Conservation (phyloP, 225 moss, liverwort and hornwort genomes). For the Antitrichia curtipendula region DNA sequence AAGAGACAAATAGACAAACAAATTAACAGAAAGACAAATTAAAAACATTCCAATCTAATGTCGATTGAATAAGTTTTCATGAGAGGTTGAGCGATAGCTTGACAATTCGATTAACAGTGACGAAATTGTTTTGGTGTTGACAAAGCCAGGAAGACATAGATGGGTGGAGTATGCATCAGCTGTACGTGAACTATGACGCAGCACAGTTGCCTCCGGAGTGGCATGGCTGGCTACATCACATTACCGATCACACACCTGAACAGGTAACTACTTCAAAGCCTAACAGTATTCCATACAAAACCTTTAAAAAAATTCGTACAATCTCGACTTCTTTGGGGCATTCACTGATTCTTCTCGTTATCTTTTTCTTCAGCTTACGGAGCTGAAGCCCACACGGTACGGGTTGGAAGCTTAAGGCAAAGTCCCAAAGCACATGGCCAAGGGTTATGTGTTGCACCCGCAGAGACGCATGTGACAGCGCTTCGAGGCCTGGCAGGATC, state of each 20-base stretch:
- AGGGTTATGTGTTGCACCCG: constrained; percentile 67
- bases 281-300: neutral
- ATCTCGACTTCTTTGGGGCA: neutral
- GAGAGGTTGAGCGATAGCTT: neutral
- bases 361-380: constrained; percentile 38
- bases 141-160: constrained; percentile 58
- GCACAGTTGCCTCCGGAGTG: constrained; percentile 70
- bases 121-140: neutral
- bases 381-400: constrained; percentile 56
- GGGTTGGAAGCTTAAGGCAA: constrained; percentile 49
- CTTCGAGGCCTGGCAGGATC: constrained; percentile 55
- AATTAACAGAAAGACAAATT: too few relatives aligned
- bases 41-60: neutral
- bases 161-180: constrained; percentile 78
- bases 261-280: constrained; percentile 13
- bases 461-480: constrained; percentile 52
- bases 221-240: constrained; percentile 89
- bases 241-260: constrained; percentile 70
- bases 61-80: neutral
- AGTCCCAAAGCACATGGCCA: constrained; percentile 56
- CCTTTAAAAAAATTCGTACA: neutral
- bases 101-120: neutral
- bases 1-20: neutral
- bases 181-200: constrained; percentile 53
- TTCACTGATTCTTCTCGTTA: neutral